These are phyloP conservation scores for Nicotiana undulata DNA, from an alignment of 257 asterid species.

Conservation along the genomic window DNA sequence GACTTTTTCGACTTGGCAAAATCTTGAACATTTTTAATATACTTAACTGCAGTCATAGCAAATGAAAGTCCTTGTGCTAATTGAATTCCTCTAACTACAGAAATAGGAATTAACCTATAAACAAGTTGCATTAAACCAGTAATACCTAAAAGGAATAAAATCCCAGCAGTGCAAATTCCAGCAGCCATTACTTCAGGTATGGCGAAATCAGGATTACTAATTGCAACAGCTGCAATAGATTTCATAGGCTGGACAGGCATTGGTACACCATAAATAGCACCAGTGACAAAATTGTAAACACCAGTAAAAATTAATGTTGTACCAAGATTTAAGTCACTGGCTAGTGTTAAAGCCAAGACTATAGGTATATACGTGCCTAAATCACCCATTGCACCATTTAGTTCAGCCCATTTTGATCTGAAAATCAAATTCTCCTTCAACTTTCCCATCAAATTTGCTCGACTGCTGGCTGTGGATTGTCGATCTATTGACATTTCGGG, in stretches of 20 bases:
- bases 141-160: slow-evolving; percentile 41
- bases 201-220: slow-evolving; percentile 42
- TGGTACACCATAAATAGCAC: slow-evolving; percentile 70
- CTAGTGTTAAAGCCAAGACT: slow-evolving; percentile 51
- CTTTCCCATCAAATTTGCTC: slow-evolving; percentile 12
- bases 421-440: slow-evolving; percentile 37
- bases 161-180: slow-evolving; percentile 63
- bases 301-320: slow-evolving; percentile 76
- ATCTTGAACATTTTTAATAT: slow-evolving; percentile 40
- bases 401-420: slow-evolving; percentile 55
- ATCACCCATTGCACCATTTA: slow-evolving; percentile 87
- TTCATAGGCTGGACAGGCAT: slow-evolving; percentile 99
- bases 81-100: slow-evolving; percentile 79
- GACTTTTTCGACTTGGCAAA: slow-evolving; percentile 45
- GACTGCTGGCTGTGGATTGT: not conserved
- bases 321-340: slow-evolving; percentile 65
- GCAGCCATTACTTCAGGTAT: slow-evolving; percentile 82
- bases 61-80: slow-evolving; percentile 73
- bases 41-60: slow-evolving; percentile 70
- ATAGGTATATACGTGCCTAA: slow-evolving; percentile 75
- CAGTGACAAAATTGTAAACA: slow-evolving; percentile 65
- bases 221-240: slow-evolving; percentile 90
- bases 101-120: slow-evolving; percentile 48
- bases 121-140: slow-evolving; percentile 63
- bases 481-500: slow-evolving; percentile 18